Percentiles rank a stretch among this genome's conserved stretches.
phyloP scores from a whole-genome alignment of 805 yeast genomes.

The Candida pseudoglaebosa region DNA sequence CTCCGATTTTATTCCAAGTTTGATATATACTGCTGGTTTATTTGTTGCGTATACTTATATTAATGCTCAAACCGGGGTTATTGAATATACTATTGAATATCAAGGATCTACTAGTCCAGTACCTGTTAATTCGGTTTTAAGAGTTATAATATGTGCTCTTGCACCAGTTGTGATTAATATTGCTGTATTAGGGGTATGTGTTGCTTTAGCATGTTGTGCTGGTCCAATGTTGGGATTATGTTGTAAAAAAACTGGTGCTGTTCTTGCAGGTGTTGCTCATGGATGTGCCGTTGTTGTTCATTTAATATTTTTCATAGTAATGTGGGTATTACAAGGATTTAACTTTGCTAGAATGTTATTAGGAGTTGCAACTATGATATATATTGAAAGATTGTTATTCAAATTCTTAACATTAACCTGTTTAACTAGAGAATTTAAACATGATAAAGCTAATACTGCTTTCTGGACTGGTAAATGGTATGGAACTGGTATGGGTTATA shows the following conservation, averaged over 20 bases:
- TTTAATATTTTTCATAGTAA: constrained; percentile 82
- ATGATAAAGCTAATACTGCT: constrained; percentile 92
- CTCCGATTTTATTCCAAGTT: constrained; percentile 75
- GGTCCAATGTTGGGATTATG: constrained; percentile 95
- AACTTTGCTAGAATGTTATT: constrained; percentile 79
- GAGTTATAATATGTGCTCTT: constrained; percentile 74
- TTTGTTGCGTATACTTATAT: constrained; percentile 77
- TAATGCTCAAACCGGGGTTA: constrained; percentile 84
- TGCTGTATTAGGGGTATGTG: constrained; percentile 75
- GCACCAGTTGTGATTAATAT: constrained; percentile 90
- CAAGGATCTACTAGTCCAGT: constrained; percentile 31
- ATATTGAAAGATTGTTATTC: constrained; percentile 84
- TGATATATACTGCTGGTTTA: constrained; percentile 64
- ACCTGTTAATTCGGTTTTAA: constrained; percentile 63
- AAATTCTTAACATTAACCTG: constrained; percentile 73
- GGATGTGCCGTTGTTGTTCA: constrained; percentile 90
- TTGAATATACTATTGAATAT: constrained; percentile 29
- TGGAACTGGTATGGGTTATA: constrained; percentile 87
- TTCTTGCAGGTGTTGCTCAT: constrained; percentile 92
- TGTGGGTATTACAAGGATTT: constrained; percentile 98
- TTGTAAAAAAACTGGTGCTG: constrained; percentile 95
- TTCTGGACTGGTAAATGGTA: constrained; percentile 99
- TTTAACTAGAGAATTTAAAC: constrained; percentile 94
- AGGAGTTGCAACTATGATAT: constrained; percentile 80
- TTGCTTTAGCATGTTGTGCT: constrained; percentile 90